These are phyloP conservation scores for Lentinula boryana DNA, from an alignment of 768 basidiomycete genomes.

Conservation along the genomic window DNA sequence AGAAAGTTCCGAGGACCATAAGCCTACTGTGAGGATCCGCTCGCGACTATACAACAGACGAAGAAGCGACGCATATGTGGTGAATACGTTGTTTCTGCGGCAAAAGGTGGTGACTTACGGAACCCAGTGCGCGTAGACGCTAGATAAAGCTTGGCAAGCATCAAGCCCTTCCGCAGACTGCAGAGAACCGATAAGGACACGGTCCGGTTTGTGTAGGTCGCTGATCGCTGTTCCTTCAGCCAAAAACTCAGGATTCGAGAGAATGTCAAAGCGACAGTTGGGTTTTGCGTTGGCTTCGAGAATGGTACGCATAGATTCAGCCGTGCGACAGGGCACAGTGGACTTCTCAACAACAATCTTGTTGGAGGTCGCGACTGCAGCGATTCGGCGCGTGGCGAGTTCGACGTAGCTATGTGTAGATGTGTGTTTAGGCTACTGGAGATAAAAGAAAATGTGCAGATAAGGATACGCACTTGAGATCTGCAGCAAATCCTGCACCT, in stretches of 20 bases:
- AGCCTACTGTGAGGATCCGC: conserved; percentile 86
- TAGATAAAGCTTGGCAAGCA: conserved; percentile 70
- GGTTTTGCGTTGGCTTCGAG: conserved; percentile 96
- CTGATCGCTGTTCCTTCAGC: conserved; percentile 95
- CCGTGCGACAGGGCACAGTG: conserved; percentile 97
- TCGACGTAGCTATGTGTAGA: conserved; percentile 77
- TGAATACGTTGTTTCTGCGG: neutral
- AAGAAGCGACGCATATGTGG: neutral
- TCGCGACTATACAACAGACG: conserved; percentile 45
- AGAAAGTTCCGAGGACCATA: conserved; percentile 98
- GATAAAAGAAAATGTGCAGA: neutral
- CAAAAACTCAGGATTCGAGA: conserved; percentile 99
- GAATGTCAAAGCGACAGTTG: conserved; percentile 90
- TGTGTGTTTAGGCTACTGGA: conserved; percentile 7
- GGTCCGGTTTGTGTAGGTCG: conserved; percentile 87
- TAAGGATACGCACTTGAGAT: conserved; percentile 76
- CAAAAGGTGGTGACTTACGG: conserved; percentile 48
- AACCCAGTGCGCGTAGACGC: conserved; percentile 97
- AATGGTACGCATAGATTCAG: conserved; percentile 99
- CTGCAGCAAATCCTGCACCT: conserved; percentile 96
- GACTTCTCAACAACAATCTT: conserved; percentile 99
- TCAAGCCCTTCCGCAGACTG: conserved; percentile 79
- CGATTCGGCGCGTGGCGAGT: conserved; percentile 93
- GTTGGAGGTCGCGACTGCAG: conserved; percentile 78
- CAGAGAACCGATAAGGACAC: conserved; percentile 95